These are phyloP conservation scores for Fusarium nygamai DNA, from an alignment of 2,329 filamentous ascomycete species.

Conservation along the genomic window DNA sequence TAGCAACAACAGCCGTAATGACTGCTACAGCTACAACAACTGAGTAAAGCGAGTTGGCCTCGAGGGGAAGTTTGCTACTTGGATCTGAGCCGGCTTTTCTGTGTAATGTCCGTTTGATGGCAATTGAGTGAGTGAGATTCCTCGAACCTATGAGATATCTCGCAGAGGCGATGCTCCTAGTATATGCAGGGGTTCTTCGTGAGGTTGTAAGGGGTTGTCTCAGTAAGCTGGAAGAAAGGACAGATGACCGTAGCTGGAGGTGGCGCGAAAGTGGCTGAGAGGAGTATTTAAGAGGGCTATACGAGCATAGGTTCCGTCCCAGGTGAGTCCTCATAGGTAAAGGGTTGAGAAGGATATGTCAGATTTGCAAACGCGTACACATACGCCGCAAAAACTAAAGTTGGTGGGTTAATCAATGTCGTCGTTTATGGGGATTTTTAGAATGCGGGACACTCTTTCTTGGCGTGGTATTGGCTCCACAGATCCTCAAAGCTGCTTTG, in stretches of 20 bases:
- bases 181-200: constrained; percentile 18
- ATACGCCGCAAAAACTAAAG: constrained; percentile 18
- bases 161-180: constrained; percentile 14
- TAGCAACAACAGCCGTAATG: constrained; percentile 18
- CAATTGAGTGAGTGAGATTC: neutral
- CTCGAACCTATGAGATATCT: neutral
- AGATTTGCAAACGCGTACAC: constrained; percentile 28
- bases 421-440: constrained; percentile 34
- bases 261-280: constrained; percentile 11
- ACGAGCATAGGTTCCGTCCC: constrained; percentile 23
- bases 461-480: constrained; percentile 34
- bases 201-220: constrained; percentile 23
- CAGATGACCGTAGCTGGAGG: constrained; percentile 26
- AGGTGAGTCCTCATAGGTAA: constrained; percentile 40
- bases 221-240: constrained; percentile 14
- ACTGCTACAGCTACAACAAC: constrained; percentile 21
- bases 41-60: constrained; percentile 33
- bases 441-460: constrained; percentile 36
- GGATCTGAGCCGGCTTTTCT: neutral
- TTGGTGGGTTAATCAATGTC: constrained; percentile 27
- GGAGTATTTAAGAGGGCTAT: constrained; percentile 13
- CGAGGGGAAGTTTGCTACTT: constrained; percentile 11
- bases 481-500: constrained; percentile 9
- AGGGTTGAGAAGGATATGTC: constrained; percentile 8
- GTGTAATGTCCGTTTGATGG: constrained; percentile 4